A percentile compares a stretch with the other conserved stretches of the same genome.
These are phyloP conservation scores for Teunomyces tritomae DNA, from an alignment of 805 yeast genomes.

Conservation along the genomic window DNA sequence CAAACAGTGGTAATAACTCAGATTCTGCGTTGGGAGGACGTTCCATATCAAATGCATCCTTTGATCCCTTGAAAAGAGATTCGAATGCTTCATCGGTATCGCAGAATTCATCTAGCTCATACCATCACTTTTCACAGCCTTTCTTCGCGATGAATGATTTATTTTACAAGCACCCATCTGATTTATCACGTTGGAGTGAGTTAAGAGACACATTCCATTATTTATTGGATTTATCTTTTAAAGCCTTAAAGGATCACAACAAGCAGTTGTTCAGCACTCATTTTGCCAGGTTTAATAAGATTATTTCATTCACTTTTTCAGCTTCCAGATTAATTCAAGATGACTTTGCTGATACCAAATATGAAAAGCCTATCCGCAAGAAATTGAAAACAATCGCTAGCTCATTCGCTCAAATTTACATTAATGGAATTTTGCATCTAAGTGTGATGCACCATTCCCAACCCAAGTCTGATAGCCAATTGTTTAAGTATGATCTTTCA, in stretches of 20 bases:
- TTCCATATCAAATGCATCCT: constrained; percentile 10
- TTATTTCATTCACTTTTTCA: constrained; percentile 52
- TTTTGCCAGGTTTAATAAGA: constrained; percentile 51
- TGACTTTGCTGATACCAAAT: constrained; percentile 47
- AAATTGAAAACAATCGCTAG: constrained; percentile 52
- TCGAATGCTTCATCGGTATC: constrained; percentile 36
- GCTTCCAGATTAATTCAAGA: constrained; percentile 53
- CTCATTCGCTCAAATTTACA: constrained; percentile 59
- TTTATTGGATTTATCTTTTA: constrained; percentile 47
- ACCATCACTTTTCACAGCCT: constrained; percentile 43
- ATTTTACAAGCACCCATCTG: constrained; percentile 60
- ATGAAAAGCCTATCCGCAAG: constrained; percentile 46
- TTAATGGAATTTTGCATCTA: constrained; percentile 63
- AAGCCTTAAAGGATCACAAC: constrained; percentile 50
- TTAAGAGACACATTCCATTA: constrained; percentile 47
- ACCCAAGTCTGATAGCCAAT: constrained; percentile 19
- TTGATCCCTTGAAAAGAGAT: constrained; percentile 35
- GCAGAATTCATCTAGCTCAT: constrained; percentile 24
- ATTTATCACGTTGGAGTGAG: constrained; percentile 59
- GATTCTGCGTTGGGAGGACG: constrained; percentile 7
- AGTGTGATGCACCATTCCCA: constrained; percentile 35
- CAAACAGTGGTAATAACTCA: not conserved
- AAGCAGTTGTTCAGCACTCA: constrained; percentile 53
- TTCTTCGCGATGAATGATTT: constrained; percentile 38
- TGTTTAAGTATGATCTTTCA: constrained; percentile 30